These are phyloP conservation scores for Lupinus albus DNA, from an alignment of 306 rosid species.

Conservation along the genomic window DNA sequence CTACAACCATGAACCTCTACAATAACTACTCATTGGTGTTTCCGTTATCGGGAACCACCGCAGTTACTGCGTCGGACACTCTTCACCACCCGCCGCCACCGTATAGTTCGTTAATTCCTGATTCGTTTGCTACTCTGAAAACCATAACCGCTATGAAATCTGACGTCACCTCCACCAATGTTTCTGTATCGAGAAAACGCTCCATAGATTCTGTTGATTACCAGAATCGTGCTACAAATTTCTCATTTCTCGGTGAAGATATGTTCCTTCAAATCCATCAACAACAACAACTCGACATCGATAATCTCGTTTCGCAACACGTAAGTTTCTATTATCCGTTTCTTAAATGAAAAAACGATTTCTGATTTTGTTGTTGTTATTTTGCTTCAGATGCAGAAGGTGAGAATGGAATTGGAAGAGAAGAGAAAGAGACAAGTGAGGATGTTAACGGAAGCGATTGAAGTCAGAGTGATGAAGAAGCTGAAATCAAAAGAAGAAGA, in stretches of 20 bases:
- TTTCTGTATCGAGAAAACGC: conserved; percentile 59
- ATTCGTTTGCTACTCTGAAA: conserved; percentile 51
- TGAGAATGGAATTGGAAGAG: conserved; percentile 71
- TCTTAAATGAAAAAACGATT: not conserved
- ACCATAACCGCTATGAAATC: conserved; percentile 48
- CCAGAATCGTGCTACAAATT: conserved; percentile 39
- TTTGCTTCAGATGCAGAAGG: conserved; percentile 64
- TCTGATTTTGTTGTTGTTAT: not conserved
- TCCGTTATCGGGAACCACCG: conserved; percentile 58
- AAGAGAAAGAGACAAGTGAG: conserved; percentile 60
- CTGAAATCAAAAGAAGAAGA: conserved; percentile 66
- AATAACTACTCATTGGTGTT: conserved; percentile 40
- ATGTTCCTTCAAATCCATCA: conserved; percentile 59
- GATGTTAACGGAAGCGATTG: conserved; percentile 58
- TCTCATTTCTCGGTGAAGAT: conserved; percentile 74
- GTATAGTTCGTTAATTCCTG: conserved; percentile 45
- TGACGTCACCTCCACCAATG: conserved; percentile 47
- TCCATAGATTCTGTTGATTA: conserved; percentile 50
- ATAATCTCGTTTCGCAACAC: conserved; percentile 60
- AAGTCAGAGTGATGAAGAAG: conserved; percentile 55
- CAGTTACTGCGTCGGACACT: conserved; percentile 55
- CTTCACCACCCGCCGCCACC: conserved; percentile 41
- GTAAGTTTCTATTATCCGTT: conserved; percentile 43
- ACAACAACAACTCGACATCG: conserved; percentile 68
- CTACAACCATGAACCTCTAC: conserved; percentile 46